Conservation (phyloP, 1,139 yeast genomes). For the Blastobotrys petasosporus region DNA sequence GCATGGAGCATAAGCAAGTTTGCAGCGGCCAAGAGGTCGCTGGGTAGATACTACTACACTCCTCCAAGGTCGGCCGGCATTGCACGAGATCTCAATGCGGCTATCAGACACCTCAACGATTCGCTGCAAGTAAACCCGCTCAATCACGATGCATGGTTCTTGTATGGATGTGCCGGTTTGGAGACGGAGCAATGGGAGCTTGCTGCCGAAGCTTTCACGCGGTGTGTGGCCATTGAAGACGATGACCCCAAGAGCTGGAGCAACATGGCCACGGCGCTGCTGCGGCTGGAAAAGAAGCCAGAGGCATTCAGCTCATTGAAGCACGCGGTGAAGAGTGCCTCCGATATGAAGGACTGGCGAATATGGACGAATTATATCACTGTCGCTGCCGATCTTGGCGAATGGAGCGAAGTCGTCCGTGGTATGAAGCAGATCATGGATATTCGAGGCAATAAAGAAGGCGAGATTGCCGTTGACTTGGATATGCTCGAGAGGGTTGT, state of each 20-base stretch:
- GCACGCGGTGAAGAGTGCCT: constrained; percentile 63
- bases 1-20: constrained; percentile 86
- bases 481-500: constrained; percentile 72
- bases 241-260: constrained; percentile 86
- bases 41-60: constrained; percentile 64
- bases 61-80: constrained; percentile 57
- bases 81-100: constrained; percentile 46
- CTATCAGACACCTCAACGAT: constrained; percentile 67
- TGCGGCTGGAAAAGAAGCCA: constrained; percentile 55
- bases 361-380: constrained; percentile 83
- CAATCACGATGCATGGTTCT: constrained; percentile 79
- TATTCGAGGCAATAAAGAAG: constrained; percentile 44
- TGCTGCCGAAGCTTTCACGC: constrained; percentile 88
- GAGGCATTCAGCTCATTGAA: constrained; percentile 83
- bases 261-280: constrained; percentile 78
- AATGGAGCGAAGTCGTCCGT: constrained; percentile 81
- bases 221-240: constrained; percentile 86
- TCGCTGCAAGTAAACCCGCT: constrained; percentile 73
- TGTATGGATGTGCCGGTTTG: constrained; percentile 86
- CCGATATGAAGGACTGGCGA: constrained; percentile 70
- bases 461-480: constrained; percentile 67
- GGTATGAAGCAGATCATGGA: constrained; percentile 64
- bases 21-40: constrained; percentile 77
- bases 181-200: constrained; percentile 65
- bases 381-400: constrained; percentile 72